Conservation (phyloP, 305 asterid species). For the Plantago coronopus region DNA sequence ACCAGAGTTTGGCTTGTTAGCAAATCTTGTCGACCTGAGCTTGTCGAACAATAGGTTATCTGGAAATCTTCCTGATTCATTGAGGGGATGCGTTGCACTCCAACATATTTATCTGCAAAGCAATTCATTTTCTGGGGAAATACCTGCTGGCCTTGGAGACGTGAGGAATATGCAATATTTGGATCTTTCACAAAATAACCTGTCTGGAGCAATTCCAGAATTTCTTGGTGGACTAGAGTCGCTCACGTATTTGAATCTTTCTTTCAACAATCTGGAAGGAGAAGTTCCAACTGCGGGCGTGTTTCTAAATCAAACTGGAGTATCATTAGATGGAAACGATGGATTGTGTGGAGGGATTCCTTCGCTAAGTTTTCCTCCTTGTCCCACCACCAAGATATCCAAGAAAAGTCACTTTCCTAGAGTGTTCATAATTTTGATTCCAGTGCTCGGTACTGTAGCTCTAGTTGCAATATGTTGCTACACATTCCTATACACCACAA, state of each 20-base stretch:
- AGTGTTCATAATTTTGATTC: constrained; percentile 22
- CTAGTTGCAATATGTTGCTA: constrained; percentile 2
- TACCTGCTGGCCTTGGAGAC: constrained; percentile 17
- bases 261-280: constrained; percentile 26
- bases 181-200: constrained; percentile 25
- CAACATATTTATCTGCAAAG: constrained; percentile 11
- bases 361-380: constrained; percentile 21
- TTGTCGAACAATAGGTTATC: neutral
- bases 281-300: constrained; percentile 20
- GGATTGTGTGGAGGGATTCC: constrained; percentile 29
- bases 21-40: neutral
- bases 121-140: constrained; percentile 26
- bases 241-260: constrained; percentile 9
- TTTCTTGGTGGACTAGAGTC: constrained; percentile 20
- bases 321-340: constrained; percentile 23
- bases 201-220: constrained; percentile 25
- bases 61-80: constrained; percentile 13
- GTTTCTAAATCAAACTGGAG: constrained; percentile 22
- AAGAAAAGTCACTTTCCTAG: constrained; percentile 6
- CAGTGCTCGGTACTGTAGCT: neutral
- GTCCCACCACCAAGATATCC: neutral
- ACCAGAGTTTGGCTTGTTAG: constrained; percentile 9
- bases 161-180: constrained; percentile 17
- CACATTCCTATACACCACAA: neutral
- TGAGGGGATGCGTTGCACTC: constrained; percentile 21